phyloP scores from a whole-genome alignment of 2,329 filamentous ascomycete species.

The Ascochyta lentis region DNA sequence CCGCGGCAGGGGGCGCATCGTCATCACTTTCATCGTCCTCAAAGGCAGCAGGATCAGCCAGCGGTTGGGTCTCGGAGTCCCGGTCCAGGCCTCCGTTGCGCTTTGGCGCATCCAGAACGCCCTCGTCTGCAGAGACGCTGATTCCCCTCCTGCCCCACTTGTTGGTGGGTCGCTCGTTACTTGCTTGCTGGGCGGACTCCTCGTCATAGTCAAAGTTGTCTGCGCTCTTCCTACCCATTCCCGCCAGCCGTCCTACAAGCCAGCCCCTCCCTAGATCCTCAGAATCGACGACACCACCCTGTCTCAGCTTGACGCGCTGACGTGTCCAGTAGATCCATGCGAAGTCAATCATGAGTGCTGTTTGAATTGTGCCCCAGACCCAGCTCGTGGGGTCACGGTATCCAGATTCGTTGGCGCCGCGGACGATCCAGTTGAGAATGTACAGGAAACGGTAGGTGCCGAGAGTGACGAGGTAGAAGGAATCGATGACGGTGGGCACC shows the following conservation, averaged over 20 bases:
- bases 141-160: slow-evolving; percentile 66
- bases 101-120: slow-evolving; percentile 46
- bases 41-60: slow-evolving; percentile 56
- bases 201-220: slow-evolving; percentile 59
- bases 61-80: slow-evolving; percentile 46
- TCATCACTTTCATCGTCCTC: slow-evolving; percentile 55
- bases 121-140: slow-evolving; percentile 66
- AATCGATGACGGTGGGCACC: slow-evolving; percentile 94
- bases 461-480: slow-evolving; percentile 89
- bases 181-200: slow-evolving; percentile 58
- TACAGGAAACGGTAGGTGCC: slow-evolving; percentile 90
- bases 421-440: slow-evolving; percentile 87
- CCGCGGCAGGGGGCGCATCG: slow-evolving; percentile 39
- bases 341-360: slow-evolving; percentile 88
- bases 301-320: slow-evolving; percentile 90
- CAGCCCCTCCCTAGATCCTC: slow-evolving; percentile 88
- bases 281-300: slow-evolving; percentile 85
- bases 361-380: slow-evolving; percentile 89
- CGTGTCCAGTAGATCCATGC: slow-evolving; percentile 96
- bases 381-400: slow-evolving; percentile 75
- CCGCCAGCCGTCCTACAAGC: slow-evolving; percentile 80
- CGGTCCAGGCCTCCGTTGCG: slow-evolving; percentile 23
- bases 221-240: slow-evolving; percentile 58
- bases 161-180: slow-evolving; percentile 43
- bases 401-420: slow-evolving; percentile 63